Conservation (phyloP, 352 stramenopile genomes). For the Phytophthora pinifolia region DNA sequence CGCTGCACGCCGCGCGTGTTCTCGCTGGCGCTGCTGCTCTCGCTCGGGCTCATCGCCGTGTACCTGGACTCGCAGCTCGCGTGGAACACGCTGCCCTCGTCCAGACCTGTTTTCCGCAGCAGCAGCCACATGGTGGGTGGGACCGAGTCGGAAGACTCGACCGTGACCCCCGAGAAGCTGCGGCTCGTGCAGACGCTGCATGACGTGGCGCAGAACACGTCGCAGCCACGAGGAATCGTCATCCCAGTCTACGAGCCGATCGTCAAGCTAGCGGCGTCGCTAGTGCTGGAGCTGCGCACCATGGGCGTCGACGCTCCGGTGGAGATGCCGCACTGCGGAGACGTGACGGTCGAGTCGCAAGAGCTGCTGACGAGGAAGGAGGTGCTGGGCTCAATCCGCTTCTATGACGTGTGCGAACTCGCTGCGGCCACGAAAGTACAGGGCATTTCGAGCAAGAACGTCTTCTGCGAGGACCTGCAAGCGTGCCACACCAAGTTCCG, state of each 20-base stretch:
- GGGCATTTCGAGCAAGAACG: slow-evolving; percentile 8
- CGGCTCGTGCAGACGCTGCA: slow-evolving; percentile 23
- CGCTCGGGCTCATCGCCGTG: slow-evolving; percentile 11
- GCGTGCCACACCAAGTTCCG: slow-evolving; percentile 35
- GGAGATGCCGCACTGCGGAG: slow-evolving; percentile 44
- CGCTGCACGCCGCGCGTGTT: slow-evolving; percentile 12
- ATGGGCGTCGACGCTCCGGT: slow-evolving; percentile 27
- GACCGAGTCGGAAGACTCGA: no score
- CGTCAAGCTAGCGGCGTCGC: slow-evolving; percentile 23
- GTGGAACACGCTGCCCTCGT: slow-evolving; percentile 11
- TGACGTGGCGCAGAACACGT: slow-evolving; percentile 16
- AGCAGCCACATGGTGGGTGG: not conserved
- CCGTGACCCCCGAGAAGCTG: slow-evolving; percentile 3
- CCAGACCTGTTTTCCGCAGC: slow-evolving; percentile 14
- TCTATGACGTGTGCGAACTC: slow-evolving; percentile 34
- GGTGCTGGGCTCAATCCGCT: slow-evolving; percentile 13
- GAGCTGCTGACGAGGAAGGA: slow-evolving; percentile 12
- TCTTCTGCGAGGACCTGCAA: slow-evolving; percentile 33
- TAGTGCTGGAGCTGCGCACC: slow-evolving; percentile 32
- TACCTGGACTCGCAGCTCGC: slow-evolving; percentile 18
- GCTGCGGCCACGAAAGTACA: slow-evolving; percentile 5
- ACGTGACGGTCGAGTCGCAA: slow-evolving; percentile 15
- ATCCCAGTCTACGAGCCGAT: slow-evolving; percentile 37
- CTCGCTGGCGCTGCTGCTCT: slow-evolving; percentile 9
- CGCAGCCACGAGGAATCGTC: slow-evolving; percentile 21